Conservation (phyloP, 2,329 filamentous ascomycete genomes). For the Venturia nashicola region DNA sequence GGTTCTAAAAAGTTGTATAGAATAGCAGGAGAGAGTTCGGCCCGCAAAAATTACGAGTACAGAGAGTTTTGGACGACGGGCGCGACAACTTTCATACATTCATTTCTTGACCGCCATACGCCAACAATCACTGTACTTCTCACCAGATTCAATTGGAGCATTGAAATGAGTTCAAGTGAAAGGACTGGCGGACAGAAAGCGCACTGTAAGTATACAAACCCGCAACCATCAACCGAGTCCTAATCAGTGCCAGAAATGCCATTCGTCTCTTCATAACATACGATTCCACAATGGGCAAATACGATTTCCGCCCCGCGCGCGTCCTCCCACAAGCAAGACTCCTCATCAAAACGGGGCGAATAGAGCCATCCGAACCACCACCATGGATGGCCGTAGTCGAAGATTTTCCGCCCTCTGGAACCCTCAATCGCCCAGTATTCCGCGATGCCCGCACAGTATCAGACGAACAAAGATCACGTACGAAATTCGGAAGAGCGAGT, state of each 20-base stretch:
- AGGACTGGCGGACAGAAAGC: background rate
- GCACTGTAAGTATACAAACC: background rate
- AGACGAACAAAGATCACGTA: constrained; percentile 13
- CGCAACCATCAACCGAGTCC: background rate
- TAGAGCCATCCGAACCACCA: constrained; percentile 23
- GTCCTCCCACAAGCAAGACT: constrained; percentile 40
- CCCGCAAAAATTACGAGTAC: background rate
- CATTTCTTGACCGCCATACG: background rate
- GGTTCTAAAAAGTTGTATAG: background rate
- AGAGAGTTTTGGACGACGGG: background rate
- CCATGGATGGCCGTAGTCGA: constrained; percentile 46
- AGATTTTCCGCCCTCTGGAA: constrained; percentile 47
- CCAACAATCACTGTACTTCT: too few relatives aligned
- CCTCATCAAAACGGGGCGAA: constrained; percentile 33
- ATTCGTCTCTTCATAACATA: background rate
- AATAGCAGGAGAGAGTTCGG: background rate
- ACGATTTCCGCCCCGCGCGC: constrained; percentile 38
- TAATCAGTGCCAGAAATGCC: background rate
- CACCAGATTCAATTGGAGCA: background rate
- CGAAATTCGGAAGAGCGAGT: background rate
- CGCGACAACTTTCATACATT: background rate
- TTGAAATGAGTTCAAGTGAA: background rate
- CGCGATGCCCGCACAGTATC: constrained; percentile 33
- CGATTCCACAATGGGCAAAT: constrained; percentile 34
- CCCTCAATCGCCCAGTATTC: constrained; percentile 41